phyloP scores from a whole-genome alignment of 306 rosid species.

The Medicago ruthenica region DNA sequence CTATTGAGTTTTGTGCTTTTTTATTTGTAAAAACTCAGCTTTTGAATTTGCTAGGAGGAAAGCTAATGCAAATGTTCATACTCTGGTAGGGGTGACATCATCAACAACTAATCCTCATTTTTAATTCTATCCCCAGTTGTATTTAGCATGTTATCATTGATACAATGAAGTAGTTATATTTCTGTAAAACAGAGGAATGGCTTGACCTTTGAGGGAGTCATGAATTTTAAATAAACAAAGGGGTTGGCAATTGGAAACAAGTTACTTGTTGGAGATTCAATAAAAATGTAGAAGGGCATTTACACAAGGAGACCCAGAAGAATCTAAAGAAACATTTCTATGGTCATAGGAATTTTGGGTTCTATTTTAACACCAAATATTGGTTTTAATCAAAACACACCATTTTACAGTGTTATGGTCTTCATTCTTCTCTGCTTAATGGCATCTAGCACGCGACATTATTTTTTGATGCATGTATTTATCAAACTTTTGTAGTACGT shows the following conservation, averaged over 20 bases:
- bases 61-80: not conserved
- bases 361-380: constrained; percentile 14
- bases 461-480: constrained; percentile 24
- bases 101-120: not conserved
- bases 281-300: constrained; percentile 20
- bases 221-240: constrained; percentile 30
- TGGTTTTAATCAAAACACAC: constrained; percentile 4
- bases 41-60: not conserved
- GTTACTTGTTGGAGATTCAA: constrained; percentile 22
- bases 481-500: not conserved
- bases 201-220: constrained; percentile 9
- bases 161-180: not conserved
- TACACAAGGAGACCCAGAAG: not conserved
- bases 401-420: constrained; percentile 10
- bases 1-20: not conserved
- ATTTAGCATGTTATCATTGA: not conserved
- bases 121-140: not conserved
- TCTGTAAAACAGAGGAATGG: not conserved
- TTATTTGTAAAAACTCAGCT: not conserved
- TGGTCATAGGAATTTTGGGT: not conserved
- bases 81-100: not conserved
- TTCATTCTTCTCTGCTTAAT: constrained; percentile 33
- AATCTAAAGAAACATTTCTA: constrained; percentile 18
- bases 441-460: not conserved
- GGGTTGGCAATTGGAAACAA: constrained; percentile 4